These are phyloP conservation scores for Lepidium campestre DNA, from an alignment of 441 rosid species.

Conservation along the genomic window DNA sequence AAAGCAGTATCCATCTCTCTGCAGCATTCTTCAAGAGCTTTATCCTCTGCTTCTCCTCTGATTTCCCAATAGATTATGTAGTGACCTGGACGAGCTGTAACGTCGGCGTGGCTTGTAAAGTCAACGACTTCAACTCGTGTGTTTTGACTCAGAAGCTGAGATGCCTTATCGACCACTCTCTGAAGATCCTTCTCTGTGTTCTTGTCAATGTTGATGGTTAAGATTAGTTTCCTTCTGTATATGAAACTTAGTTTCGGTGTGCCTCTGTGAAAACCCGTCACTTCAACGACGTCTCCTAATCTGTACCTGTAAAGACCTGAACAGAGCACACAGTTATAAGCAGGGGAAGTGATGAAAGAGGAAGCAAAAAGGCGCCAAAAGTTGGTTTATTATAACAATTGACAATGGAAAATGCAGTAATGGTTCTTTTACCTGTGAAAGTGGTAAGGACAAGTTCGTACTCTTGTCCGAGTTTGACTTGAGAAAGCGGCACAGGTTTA, in stretches of 20 bases:
- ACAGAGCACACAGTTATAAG: background rate
- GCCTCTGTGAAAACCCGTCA: conserved; percentile 59
- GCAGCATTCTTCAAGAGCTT: conserved; percentile 59
- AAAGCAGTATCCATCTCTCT: conserved; percentile 66
- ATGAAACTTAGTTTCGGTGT: conserved; percentile 82
- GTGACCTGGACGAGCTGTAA: conserved; percentile 56
- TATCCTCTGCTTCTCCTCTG: conserved; percentile 63
- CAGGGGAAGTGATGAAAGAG: background rate
- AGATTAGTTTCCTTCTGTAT: conserved; percentile 72
- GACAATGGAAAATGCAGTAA: background rate
- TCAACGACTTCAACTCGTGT: conserved; percentile 62
- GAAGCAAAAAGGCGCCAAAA: background rate
- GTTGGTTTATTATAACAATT: background rate
- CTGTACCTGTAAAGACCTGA: conserved; percentile 74
- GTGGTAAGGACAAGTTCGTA: conserved; percentile 86
- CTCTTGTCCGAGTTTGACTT: conserved; percentile 61
- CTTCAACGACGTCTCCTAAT: conserved; percentile 85
- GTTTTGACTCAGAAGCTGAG: conserved; percentile 39
- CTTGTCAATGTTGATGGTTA: conserved; percentile 83
- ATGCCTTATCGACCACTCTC: conserved; percentile 56
- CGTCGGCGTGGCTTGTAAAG: conserved; percentile 78
- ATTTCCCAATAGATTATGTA: conserved; percentile 91
- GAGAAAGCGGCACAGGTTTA: conserved; percentile 68
- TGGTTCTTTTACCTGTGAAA: conserved; percentile 55
- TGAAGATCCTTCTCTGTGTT: conserved; percentile 90